A percentile compares a stretch with the other conserved stretches of the same genome.
Evolutionary conservation across 257 asterid species (phyloP).

Genomic region (Nicotiana obtusifolia): DNA sequence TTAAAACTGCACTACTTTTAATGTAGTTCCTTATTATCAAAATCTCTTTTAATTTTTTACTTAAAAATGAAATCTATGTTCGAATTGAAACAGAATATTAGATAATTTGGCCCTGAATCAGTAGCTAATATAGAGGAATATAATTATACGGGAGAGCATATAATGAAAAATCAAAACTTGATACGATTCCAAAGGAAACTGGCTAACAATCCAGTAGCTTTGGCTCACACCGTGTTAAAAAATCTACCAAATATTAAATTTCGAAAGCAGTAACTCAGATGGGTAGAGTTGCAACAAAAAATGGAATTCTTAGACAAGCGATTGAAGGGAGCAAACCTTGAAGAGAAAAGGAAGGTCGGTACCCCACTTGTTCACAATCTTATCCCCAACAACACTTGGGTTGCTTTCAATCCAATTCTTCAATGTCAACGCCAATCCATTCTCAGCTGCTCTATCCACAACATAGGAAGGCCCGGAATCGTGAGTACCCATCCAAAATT

Average conservation of each 20-base stretch:
- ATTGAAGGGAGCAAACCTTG: constrained; percentile 42
- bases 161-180: neutral
- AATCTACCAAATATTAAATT: too few species aligned
- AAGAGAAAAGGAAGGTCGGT: constrained; percentile 73
- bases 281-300: neutral
- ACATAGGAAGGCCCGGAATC: constrained; percentile 71
- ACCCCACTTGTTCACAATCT: constrained; percentile 67
- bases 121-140: neutral
- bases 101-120: neutral
- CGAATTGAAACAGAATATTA: neutral
- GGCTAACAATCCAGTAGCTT: neutral
- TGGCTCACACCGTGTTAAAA: too few species aligned
- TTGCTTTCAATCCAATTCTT: constrained; percentile 71
- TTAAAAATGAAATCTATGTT: neutral
- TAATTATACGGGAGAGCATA: neutral
- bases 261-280: too few species aligned
- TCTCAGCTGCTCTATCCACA: neutral
- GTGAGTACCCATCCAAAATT: constrained; percentile 94
- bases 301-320: neutral
- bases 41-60: too few species aligned
- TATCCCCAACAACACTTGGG: constrained; percentile 66
- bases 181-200: neutral
- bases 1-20: neutral
- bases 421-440: constrained; percentile 37
- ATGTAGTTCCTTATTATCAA: neutral